Conservation (phyloP, 2,329 filamentous ascomycete species). For the Xylaria sp. region DNA sequence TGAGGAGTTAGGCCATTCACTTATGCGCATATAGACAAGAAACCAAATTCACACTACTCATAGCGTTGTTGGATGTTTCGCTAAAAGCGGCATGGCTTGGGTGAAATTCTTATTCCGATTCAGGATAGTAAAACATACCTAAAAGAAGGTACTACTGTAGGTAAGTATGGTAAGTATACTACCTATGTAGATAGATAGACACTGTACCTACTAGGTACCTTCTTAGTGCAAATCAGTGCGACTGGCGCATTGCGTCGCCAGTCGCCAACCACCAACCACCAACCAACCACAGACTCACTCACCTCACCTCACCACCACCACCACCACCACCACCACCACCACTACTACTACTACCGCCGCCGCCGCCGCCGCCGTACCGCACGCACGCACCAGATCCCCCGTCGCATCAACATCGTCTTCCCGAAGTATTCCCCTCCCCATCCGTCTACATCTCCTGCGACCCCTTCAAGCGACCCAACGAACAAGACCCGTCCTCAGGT, state of each 20-base stretch:
- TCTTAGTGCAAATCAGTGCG: too few relatives aligned
- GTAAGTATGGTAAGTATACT: too few relatives aligned
- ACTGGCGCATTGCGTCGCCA: conserved; percentile 5
- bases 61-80: too few relatives aligned
- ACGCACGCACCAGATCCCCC: conserved; percentile 10
- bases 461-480: conserved; percentile 6
- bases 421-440: conserved; percentile 30
- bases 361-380: conserved; percentile 2
- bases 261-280: conserved; percentile 9
- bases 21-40: too few relatives aligned
- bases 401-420: conserved; percentile 27
- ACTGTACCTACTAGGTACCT: background rate
- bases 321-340: background rate
- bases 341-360: background rate
- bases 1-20: too few relatives aligned
- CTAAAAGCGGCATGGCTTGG: too few relatives aligned
- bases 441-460: conserved; percentile 16
- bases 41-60: too few relatives aligned
- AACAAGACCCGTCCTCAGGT: too few relatives aligned
- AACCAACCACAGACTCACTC: background rate
- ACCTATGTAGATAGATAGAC: too few relatives aligned
- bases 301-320: background rate
- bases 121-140: too few relatives aligned
- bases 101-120: too few relatives aligned
- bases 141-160: too few relatives aligned